A percentile compares a stretch with the other conserved stretches of the same genome.
phyloP scores from a whole-genome alignment of 345 rosid genomes.

The Gynandropsis gynandra region DNA sequence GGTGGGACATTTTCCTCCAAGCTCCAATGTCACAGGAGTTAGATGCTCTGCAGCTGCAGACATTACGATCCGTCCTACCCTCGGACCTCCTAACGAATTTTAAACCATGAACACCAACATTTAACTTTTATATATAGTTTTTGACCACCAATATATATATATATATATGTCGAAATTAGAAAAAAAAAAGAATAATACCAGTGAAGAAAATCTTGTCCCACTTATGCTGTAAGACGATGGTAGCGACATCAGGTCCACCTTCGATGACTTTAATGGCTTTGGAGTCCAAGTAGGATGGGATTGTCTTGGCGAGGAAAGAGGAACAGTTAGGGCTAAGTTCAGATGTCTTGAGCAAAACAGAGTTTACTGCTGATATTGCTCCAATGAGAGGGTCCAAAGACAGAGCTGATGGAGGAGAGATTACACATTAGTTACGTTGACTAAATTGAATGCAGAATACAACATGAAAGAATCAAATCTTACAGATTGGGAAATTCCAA shows the following conservation, averaged over 20 bases:
- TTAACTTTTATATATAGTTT: not conserved
- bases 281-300: slow-evolving; percentile 62
- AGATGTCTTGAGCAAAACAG: slow-evolving; percentile 67
- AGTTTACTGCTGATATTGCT: slow-evolving; percentile 89
- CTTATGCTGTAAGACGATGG: slow-evolving; percentile 50
- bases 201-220: slow-evolving; percentile 97
- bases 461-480: slow-evolving; percentile 28
- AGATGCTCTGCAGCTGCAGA: slow-evolving; percentile 75
- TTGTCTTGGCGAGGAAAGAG: slow-evolving; percentile 42
- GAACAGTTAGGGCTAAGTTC: slow-evolving; percentile 59
- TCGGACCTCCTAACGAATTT: slow-evolving; percentile 49
- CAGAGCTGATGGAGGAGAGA: slow-evolving; percentile 40
- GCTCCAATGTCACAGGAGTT: slow-evolving; percentile 83
- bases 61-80: slow-evolving; percentile 59
- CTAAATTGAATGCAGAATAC: no score
- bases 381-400: slow-evolving; percentile 75
- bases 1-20: slow-evolving; percentile 83
- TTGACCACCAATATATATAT: no score
- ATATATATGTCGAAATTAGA: not conserved
- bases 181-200: slow-evolving; percentile 31
- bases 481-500: slow-evolving; percentile 90
- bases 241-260: slow-evolving; percentile 53
- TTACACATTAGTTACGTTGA: no score
- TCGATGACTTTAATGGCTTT: slow-evolving; percentile 58
- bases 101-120: slow-evolving; percentile 4